Evolutionary conservation across 441 rosid species (phyloP).

Genomic region (Macaranga tanarius): DNA sequence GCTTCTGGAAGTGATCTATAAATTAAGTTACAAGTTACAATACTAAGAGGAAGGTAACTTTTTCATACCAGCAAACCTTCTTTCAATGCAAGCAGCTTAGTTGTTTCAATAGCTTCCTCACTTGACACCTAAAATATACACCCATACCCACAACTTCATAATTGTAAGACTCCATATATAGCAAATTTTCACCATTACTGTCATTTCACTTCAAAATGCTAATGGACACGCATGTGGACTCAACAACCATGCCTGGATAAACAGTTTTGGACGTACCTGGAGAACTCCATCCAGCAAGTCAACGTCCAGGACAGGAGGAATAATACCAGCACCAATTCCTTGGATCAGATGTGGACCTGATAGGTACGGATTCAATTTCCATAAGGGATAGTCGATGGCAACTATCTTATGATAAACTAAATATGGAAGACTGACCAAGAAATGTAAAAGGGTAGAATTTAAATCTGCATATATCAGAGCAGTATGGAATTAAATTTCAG

Average conservation of each 20-base stretch:
- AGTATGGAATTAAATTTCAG: background rate
- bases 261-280: constrained; percentile 32
- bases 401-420: too few relatives aligned
- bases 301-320: constrained; percentile 44
- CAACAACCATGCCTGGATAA: background rate
- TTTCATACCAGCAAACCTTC: constrained; percentile 69
- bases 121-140: constrained; percentile 47
- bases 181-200: background rate
- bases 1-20: background rate
- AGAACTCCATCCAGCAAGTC: constrained; percentile 49
- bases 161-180: background rate
- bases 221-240: background rate
- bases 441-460: too few relatives aligned
- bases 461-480: background rate
- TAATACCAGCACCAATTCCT: constrained; percentile 55
- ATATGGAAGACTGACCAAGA: background rate
- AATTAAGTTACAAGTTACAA: background rate
- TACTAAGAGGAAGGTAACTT: too few relatives aligned
- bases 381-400: background rate
- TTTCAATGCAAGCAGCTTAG: constrained; percentile 59
- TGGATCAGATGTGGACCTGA: constrained; percentile 49
- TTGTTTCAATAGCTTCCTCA: constrained; percentile 76
- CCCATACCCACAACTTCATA: constrained; percentile 34
- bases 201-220: background rate
- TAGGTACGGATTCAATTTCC: background rate